phyloP scores from a whole-genome alignment of 1,284 basidiomycete genomes.

The Exobasidium rhododendri region DNA sequence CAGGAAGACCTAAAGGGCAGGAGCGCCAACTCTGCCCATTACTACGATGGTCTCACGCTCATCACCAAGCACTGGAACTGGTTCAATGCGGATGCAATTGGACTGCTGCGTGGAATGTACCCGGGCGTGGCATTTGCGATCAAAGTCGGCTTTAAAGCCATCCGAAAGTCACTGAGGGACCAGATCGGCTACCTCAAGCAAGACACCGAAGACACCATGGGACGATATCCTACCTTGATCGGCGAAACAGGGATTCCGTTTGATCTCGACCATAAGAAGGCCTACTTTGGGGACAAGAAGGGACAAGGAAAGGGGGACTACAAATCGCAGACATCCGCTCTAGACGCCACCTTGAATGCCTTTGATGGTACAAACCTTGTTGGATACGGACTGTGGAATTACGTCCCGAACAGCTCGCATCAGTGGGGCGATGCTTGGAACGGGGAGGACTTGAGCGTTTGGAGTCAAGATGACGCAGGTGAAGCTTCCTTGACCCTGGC shows the following conservation, averaged over 20 bases:
- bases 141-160: constrained; percentile 72
- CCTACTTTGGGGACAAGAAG: constrained; percentile 61
- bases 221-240: constrained; percentile 82
- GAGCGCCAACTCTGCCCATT: constrained; percentile 78
- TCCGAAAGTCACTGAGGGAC: constrained; percentile 75
- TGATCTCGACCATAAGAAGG: constrained; percentile 78
- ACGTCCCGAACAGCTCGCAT: constrained; percentile 71
- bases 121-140: constrained; percentile 59
- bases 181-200: constrained; percentile 77
- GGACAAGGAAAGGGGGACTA: constrained; percentile 62
- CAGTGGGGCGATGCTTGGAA: constrained; percentile 95
- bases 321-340: constrained; percentile 72
- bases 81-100: constrained; percentile 74
- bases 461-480: constrained; percentile 70
- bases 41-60: constrained; percentile 82
- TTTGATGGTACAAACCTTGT: constrained; percentile 78
- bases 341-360: constrained; percentile 87
- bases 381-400: constrained; percentile 88
- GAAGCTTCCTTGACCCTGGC: neutral
- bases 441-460: constrained; percentile 84
- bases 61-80: constrained; percentile 65
- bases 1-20: constrained; percentile 66
- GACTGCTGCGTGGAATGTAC: constrained; percentile 82
- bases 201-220: constrained; percentile 63
- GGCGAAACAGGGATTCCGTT: constrained; percentile 94